A percentile compares a stretch with the other conserved stretches of the same genome.
Evolutionary conservation across 1,284 basidiomycete genomes (phyloP).

Genomic region (Lentinula novae-zelandiae): DNA sequence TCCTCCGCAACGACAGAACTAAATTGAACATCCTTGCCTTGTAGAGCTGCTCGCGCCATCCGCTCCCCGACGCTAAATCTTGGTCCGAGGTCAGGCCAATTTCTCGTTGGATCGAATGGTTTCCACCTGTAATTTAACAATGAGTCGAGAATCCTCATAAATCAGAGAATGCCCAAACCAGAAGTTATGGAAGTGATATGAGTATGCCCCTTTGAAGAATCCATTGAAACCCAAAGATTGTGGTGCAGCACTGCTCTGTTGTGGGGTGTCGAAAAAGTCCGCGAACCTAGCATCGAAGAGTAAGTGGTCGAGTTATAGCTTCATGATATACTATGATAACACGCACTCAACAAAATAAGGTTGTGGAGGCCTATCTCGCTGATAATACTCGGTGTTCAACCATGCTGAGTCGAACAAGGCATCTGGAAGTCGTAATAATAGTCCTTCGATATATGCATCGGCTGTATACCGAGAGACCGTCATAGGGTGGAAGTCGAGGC

Average conservation of each 20-base stretch:
- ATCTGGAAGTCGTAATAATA: constrained; percentile 69
- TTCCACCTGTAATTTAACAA: constrained; percentile 53
- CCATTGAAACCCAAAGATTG: constrained; percentile 71
- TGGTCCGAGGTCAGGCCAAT: constrained; percentile 71
- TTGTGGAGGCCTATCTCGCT: constrained; percentile 74
- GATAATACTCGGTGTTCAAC: constrained; percentile 77
- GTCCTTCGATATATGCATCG: constrained; percentile 62
- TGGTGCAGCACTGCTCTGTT: constrained; percentile 59
- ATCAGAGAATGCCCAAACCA: constrained; percentile 37
- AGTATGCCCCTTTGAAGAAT: constrained; percentile 80
- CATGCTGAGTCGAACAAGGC: constrained; percentile 79
- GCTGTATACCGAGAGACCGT: constrained; percentile 66
- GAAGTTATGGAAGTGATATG: constrained; percentile 83
- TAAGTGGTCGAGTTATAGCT: background rate
- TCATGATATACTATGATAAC: background rate
- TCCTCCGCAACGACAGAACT: background rate
- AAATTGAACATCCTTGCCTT: constrained; percentile 18
- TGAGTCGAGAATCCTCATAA: background rate
- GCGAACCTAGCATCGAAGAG: constrained; percentile 42
- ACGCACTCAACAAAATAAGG: constrained; percentile 72
- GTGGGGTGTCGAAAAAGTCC: constrained; percentile 71
- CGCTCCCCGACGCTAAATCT: constrained; percentile 60
- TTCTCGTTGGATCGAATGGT: constrained; percentile 68
- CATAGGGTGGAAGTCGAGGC: constrained; percentile 81
- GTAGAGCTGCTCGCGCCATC: constrained; percentile 36